phyloP scores from a whole-genome alignment of 306 rosid genomes.

The Heteromeles arbutifolia region DNA sequence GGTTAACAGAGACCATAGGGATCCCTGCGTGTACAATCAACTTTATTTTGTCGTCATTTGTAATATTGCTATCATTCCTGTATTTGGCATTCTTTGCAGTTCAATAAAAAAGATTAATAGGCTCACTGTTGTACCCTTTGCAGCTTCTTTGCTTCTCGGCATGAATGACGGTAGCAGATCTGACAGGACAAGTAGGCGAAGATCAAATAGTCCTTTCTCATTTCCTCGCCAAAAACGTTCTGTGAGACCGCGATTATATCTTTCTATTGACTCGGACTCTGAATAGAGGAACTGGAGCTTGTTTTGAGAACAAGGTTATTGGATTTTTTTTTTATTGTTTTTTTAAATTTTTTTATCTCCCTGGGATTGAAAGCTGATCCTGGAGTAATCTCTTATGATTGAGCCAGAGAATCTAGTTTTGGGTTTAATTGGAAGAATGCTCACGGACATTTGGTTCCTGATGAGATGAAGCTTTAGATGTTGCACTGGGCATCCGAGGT shows the following conservation, averaged over 20 bases:
- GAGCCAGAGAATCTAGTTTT: conserved; percentile 23
- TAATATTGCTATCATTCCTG: background rate
- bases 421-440: conserved; percentile 22
- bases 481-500: conserved; percentile 26
- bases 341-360: background rate
- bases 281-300: conserved; percentile 44
- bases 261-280: conserved; percentile 83
- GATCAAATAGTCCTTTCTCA: conserved; percentile 87
- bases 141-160: conserved; percentile 90
- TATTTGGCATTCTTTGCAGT: background rate
- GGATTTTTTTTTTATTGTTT: conserved; percentile 1
- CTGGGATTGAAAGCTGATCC: conserved; percentile 8
- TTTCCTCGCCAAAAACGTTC: conserved; percentile 99
- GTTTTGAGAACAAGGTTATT: conserved; percentile 4
- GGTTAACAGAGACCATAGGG: background rate
- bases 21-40: background rate
- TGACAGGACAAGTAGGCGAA: conserved; percentile 56
- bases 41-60: background rate
- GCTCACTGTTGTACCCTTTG: conserved; percentile 33
- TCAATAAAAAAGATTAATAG: background rate
- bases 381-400: conserved; percentile 18
- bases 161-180: conserved; percentile 59
- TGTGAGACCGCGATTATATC: conserved; percentile 58
- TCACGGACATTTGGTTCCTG: conserved; percentile 36
- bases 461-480: conserved; percentile 15